Conservation (phyloP, 352 stramenopile species). For the Blastocystis sp. region DNA sequence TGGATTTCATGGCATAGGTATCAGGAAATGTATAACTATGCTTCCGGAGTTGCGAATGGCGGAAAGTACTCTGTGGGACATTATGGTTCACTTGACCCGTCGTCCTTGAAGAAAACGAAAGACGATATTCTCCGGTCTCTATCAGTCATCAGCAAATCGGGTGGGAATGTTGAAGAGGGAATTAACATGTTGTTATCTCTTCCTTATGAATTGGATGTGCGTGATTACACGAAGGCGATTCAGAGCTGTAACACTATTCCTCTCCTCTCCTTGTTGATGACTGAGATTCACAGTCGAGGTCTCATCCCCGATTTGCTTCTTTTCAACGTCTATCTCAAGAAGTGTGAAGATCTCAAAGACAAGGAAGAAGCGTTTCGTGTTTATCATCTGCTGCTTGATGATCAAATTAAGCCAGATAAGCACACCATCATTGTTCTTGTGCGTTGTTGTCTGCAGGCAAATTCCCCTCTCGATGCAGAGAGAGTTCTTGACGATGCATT, state of each 20-base stretch:
- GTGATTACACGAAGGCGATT: slow-evolving; percentile 56
- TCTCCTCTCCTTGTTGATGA: slow-evolving; percentile 25
- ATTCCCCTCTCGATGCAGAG: slow-evolving; percentile 21
- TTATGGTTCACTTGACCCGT: not conserved
- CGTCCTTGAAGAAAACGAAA: slow-evolving; percentile 36
- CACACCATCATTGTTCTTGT: slow-evolving; percentile 54
- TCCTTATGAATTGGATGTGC: slow-evolving; percentile 52
- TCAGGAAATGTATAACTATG: slow-evolving; percentile 16
- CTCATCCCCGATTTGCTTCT: slow-evolving; percentile 41
- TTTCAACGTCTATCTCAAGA: slow-evolving; percentile 53
- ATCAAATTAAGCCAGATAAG: slow-evolving; percentile 31
- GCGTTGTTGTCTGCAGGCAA: not conserved
- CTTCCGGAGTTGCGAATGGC: not conserved
- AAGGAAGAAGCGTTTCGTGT: slow-evolving; percentile 54
- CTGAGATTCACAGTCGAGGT: slow-evolving; percentile 35
- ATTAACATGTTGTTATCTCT: slow-evolving; percentile 17
- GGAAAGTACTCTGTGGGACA: not conserved
- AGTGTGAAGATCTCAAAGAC: slow-evolving; percentile 51
- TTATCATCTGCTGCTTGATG: not conserved
- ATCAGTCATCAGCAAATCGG: slow-evolving; percentile 32
- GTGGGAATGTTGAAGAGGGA: slow-evolving; percentile 31
- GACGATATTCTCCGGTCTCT: slow-evolving; percentile 38
- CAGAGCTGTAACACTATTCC: slow-evolving; percentile 38
- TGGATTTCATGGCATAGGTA: slow-evolving; percentile 30
- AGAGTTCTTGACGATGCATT: not conserved